phyloP scores from a whole-genome alignment of 2,329 filamentous ascomycete genomes.

The Pseudonectria foliicola region DNA sequence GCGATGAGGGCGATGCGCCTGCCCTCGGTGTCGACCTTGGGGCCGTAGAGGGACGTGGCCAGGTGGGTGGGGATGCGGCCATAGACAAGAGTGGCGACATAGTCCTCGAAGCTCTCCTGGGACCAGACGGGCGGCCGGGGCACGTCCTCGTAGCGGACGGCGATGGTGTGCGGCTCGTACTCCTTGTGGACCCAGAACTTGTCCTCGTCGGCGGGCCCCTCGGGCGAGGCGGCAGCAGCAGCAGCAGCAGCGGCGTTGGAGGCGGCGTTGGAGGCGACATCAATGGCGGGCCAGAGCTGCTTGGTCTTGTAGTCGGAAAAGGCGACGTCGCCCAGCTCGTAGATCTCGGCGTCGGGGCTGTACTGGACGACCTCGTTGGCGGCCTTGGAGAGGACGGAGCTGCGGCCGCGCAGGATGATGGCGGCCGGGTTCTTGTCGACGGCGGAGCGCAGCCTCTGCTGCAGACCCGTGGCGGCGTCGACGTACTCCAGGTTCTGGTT shows the following conservation, averaged over 20 bases:
- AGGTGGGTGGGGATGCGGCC: conserved; percentile 28
- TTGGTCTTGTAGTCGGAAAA: conserved; percentile 28
- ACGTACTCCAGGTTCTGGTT: conserved; percentile 28
- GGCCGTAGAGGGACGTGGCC: conserved; percentile 28
- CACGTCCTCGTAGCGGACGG: conserved; percentile 31
- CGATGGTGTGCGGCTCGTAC: conserved; percentile 23
- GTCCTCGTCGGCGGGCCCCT: conserved; percentile 14
- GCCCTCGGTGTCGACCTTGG: conserved; percentile 29
- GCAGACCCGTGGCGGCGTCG: conserved; percentile 27
- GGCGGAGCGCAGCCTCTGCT: conserved; percentile 26
- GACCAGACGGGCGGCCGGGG: conserved; percentile 36
- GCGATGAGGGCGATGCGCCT: conserved; percentile 33
- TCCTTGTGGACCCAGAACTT: conserved; percentile 31
- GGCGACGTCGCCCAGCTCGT: conserved; percentile 29
- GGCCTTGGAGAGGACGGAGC: conserved; percentile 24
- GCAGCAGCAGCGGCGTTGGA: conserved; percentile 11
- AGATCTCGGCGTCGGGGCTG: conserved; percentile 27
- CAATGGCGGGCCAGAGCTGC: conserved; percentile 30
- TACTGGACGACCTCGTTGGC: conserved; percentile 27
- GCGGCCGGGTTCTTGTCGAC: conserved; percentile 27
- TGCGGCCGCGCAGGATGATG: conserved; percentile 27
- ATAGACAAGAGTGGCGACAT: conserved; percentile 35
- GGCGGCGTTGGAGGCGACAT: conserved; percentile 17
- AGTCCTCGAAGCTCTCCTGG: conserved; percentile 32
- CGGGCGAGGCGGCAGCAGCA: too few species aligned